Percentiles rank a stretch among this genome's conserved stretches.
Conservation (phyloP, 306 rosid species). For the Ammopiptanthus mongolicus region DNA sequence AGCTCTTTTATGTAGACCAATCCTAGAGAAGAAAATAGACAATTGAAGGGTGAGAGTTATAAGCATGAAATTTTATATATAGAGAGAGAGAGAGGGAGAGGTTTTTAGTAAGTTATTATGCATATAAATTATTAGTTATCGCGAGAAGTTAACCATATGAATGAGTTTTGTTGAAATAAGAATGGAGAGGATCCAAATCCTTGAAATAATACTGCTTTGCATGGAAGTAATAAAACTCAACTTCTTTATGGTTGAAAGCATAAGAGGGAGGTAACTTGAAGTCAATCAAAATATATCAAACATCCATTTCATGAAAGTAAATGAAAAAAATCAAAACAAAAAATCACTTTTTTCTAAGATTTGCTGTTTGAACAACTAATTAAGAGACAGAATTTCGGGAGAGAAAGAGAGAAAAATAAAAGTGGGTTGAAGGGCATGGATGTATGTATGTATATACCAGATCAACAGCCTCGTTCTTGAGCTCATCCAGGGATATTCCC, state of each 20-base stretch:
- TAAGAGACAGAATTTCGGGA: not conserved
- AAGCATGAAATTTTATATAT: no score
- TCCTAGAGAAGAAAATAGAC: not conserved
- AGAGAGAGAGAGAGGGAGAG: no score
- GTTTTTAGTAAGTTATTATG: no score
- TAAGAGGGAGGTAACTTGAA: not conserved
- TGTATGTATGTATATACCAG: constrained; percentile 42
- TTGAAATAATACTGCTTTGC: no score
- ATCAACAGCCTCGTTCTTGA: constrained; percentile 94
- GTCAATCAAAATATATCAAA: not conserved
- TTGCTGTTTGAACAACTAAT: not conserved
- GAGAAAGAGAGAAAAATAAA: not conserved
- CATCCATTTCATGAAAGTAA: not conserved
- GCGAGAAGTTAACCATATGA: no score
- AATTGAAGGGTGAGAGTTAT: not conserved
- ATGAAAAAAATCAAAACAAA: not conserved
- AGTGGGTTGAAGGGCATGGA: not conserved
- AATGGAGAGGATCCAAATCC: no score
- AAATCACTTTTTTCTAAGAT: not conserved
- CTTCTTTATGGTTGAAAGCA: not conserved
- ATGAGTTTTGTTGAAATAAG: no score
- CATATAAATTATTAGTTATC: no score
- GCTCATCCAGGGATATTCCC: constrained; percentile 56
- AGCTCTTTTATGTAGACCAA: not conserved
- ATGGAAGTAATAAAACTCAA: not conserved